These are phyloP conservation scores for Plasmodium gaboni DNA, from an alignment of 169 alveolate genomes.

Conservation along the genomic window DNA sequence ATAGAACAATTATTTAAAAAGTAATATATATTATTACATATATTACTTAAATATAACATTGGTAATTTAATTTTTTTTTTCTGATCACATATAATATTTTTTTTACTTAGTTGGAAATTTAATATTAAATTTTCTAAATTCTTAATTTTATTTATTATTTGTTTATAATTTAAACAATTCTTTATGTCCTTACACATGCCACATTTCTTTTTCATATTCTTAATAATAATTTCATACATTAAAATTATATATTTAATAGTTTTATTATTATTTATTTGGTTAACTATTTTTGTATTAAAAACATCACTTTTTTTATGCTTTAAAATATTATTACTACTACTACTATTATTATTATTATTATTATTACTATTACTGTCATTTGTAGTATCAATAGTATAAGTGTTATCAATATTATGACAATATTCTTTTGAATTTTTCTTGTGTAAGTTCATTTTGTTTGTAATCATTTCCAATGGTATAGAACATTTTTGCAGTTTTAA, in stretches of 20 bases:
- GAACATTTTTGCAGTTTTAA: not conserved
- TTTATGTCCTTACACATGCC: constrained; percentile 40
- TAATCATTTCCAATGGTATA: not conserved
- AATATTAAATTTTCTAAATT: constrained; percentile 23
- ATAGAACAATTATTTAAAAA: constrained; percentile 59
- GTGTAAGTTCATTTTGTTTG: too few relatives aligned
- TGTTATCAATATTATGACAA: not conserved
- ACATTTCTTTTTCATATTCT: constrained; percentile 38
- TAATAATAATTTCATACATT: constrained; percentile 17
- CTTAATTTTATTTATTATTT: constrained; percentile 29
- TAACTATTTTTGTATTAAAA: not conserved
- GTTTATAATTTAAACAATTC: constrained; percentile 67
- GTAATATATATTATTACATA: constrained; percentile 66
- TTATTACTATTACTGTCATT: not conserved
- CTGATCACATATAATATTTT: constrained; percentile 21
- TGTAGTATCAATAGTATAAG: not conserved
- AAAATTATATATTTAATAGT: constrained; percentile 7
- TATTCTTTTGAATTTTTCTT: too few relatives aligned
- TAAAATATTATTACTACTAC: constrained; percentile 2
- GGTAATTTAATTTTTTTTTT: constrained; percentile 21
- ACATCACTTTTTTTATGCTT: not conserved
- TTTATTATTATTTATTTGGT: constrained; percentile 23
- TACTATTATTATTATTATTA: constrained; percentile 9
- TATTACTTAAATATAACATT: constrained; percentile 14
- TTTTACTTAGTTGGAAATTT: constrained; percentile 1